Conservation (phyloP, 768 basidiomycete species). For the Agrocybe pediades region DNA sequence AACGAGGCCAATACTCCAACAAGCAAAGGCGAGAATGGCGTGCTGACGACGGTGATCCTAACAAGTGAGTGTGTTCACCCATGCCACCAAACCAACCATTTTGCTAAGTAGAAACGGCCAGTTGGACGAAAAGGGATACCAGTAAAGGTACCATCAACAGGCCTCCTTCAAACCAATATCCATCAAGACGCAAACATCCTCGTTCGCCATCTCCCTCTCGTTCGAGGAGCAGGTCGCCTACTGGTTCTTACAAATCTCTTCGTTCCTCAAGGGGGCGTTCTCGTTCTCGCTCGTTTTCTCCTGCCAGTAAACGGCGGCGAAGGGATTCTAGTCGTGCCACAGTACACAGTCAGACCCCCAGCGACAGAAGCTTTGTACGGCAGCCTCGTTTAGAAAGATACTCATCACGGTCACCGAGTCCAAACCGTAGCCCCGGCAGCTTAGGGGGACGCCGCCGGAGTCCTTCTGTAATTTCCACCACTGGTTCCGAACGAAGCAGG, state of each 20-base stretch:
- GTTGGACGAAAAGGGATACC: slow-evolving; percentile 69
- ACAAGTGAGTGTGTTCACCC: slow-evolving; percentile 57
- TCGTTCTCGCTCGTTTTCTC: slow-evolving; percentile 60
- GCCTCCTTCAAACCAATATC: slow-evolving; percentile 33
- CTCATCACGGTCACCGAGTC: slow-evolving; percentile 42
- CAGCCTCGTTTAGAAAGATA: slow-evolving; percentile 21
- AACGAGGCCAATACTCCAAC: slow-evolving; percentile 33
- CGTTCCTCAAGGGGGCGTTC: slow-evolving; percentile 69
- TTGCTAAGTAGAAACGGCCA: slow-evolving; percentile 24
- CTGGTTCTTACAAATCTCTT: slow-evolving; percentile 65
- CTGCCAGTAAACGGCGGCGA: slow-evolving; percentile 55
- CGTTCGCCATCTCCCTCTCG: slow-evolving; percentile 59
- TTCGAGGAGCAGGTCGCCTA: slow-evolving; percentile 63
- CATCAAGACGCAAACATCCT: slow-evolving; percentile 41
- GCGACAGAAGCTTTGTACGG: slow-evolving; percentile 42
- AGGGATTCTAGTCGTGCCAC: slow-evolving; percentile 51
- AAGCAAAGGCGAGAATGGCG: slow-evolving; percentile 53
- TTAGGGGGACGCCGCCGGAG: slow-evolving; percentile 46
- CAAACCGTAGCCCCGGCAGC: slow-evolving; percentile 39
- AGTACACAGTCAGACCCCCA: slow-evolving; percentile 50
- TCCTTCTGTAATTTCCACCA: slow-evolving; percentile 54
- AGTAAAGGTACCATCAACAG: slow-evolving; percentile 38
- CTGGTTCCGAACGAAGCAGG: slow-evolving; percentile 56
- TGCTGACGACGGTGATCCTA: slow-evolving; percentile 65
- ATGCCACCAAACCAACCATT: not conserved